phyloP scores from a whole-genome alignment of 345 rosid genomes.

The Schrenkiella parvula region DNA sequence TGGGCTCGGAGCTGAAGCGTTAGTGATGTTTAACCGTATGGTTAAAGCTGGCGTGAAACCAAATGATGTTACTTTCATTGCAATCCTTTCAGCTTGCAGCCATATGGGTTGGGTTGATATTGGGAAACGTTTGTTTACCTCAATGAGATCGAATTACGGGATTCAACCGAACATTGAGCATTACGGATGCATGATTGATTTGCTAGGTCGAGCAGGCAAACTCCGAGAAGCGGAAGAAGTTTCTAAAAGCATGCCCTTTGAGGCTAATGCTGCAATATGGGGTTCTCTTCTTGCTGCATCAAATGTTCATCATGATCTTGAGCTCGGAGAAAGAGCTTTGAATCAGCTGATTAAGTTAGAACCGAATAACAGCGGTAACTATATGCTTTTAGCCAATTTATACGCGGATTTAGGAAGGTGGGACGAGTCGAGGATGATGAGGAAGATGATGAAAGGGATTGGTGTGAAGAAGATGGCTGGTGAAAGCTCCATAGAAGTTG shows the following conservation, averaged over 20 bases:
- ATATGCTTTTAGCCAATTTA: slow-evolving; percentile 53
- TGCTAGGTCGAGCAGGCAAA: slow-evolving; percentile 61
- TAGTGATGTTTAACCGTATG: slow-evolving; percentile 62
- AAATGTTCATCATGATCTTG: slow-evolving; percentile 47
- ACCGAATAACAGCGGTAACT: slow-evolving; percentile 77
- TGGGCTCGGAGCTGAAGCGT: slow-evolving; percentile 62
- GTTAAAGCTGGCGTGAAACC: slow-evolving; percentile 44
- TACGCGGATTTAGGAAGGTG: slow-evolving; percentile 58
- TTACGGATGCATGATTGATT: slow-evolving; percentile 71
- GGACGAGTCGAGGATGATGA: slow-evolving; percentile 52
- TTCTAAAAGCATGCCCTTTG: slow-evolving; percentile 51
- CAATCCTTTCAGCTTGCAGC: slow-evolving; percentile 70
- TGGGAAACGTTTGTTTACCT: slow-evolving; percentile 42
- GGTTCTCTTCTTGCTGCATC: slow-evolving; percentile 79
- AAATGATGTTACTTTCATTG: slow-evolving; percentile 65
- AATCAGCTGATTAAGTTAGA: slow-evolving; percentile 52
- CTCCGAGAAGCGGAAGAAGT: slow-evolving; percentile 56
- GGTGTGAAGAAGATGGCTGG: slow-evolving; percentile 62
- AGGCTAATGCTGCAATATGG: slow-evolving; percentile 72
- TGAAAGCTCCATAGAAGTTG: slow-evolving; percentile 57
- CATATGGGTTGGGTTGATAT: slow-evolving; percentile 60
- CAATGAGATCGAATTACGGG: slow-evolving; percentile 41
- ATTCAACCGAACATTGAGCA: slow-evolving; percentile 60
- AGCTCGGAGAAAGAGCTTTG: slow-evolving; percentile 59
- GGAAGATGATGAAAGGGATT: slow-evolving; percentile 57